Evolutionary conservation across 2,329 filamentous ascomycete species (phyloP), one percentile per base, ranked within the genome.

Genomic region (Aureobasidium sp.): DNA sequence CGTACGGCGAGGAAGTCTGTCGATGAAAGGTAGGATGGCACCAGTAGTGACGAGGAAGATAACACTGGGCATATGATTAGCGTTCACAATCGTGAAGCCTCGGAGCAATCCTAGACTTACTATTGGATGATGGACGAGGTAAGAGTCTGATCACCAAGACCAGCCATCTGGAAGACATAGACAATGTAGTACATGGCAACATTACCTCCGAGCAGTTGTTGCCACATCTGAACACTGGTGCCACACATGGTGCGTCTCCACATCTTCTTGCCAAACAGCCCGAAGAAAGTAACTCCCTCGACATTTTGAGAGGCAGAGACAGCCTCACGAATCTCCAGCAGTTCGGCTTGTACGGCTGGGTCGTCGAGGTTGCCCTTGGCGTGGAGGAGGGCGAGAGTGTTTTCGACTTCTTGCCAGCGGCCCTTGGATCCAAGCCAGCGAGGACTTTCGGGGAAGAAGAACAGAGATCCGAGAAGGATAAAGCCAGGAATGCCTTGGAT

Each of bases 111-210:
- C 1, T 1, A 21, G 21, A 21, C 48, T 36, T 14, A 50, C 48
- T 76, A 76, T 67, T 76, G 74, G 37, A 76, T 71, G 16, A 71
- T 70, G 0, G 72, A 71, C 1, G 70, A 71, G 57, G 73, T 70
- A 5, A 75, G 68, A n/a, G 79, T 81, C 59, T 79, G 72, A 60
- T 83, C 80, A 9, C 79, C 78, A 58, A 85, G 77, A 41, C 79
- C 79, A 6, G 82, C 82, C 81, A 85, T 85, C 59, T 80, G 70
- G 66, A 83, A 84, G 63, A 85, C 80, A 69, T 83, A 85, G 2
- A 82, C 80, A 61, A 85, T 78, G 62, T 85, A 85, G 62, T 68
- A 68, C 59, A 70, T 73, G 64, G 69, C 67, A 7, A 68, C 66
- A 16, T 71, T 69, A 4, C 68, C 68, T 25, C 76, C 78, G 5